Percentiles rank a stretch among this genome's conserved stretches.
Conservation (phyloP, 148 eudicot genomes). For the Fagopyrum esculentum region DNA sequence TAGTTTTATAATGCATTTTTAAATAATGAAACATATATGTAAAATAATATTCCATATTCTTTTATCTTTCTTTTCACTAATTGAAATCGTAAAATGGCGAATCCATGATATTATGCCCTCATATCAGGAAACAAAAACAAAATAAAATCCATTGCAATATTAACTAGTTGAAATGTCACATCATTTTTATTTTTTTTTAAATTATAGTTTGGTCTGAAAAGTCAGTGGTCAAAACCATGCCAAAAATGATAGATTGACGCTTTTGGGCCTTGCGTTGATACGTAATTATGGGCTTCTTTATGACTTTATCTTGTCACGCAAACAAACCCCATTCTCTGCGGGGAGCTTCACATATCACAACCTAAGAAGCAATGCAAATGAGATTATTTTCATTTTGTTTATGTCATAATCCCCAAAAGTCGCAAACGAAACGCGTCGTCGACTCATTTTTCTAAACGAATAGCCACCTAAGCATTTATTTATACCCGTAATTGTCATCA, state of each 20-base stretch:
- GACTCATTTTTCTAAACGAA: not conserved
- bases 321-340: not conserved
- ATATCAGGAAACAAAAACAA: too few relatives aligned
- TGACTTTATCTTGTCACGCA: not conserved
- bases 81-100: too few relatives aligned
- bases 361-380: not conserved
- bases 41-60: too few relatives aligned
- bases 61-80: too few relatives aligned
- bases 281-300: not conserved
- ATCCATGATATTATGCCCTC: too few relatives aligned
- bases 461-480: not conserved
- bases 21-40: too few relatives aligned
- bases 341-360: not conserved
- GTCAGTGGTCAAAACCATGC: not conserved
- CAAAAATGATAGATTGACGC: not conserved
- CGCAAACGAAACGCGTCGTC: not conserved
- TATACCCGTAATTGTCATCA: not conserved
- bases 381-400: not conserved
- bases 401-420: slow-evolving; percentile 1
- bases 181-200: too few relatives aligned
- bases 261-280: not conserved
- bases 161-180: too few relatives aligned
- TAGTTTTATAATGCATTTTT: too few relatives aligned
- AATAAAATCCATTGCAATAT: too few relatives aligned
- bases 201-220: not conserved